Evolutionary conservation across 192 early-diverging fungal species (phyloP).

Genomic region (Thamnidium elegans): DNA sequence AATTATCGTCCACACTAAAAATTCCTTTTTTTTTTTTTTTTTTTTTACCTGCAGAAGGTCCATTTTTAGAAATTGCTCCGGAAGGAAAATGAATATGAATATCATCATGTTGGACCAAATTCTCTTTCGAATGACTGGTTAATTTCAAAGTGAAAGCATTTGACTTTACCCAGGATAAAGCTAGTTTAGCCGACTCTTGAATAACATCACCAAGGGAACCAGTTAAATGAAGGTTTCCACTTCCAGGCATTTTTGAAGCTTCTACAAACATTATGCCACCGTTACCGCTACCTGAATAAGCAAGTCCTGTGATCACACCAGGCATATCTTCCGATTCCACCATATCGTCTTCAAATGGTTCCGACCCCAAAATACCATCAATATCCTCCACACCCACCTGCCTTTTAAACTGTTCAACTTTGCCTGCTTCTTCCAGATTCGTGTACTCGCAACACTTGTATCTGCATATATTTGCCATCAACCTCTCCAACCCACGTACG

Average conservation of each 20-base stretch:
- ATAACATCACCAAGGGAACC: slow-evolving; percentile 81
- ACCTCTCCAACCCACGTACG: slow-evolving; percentile 71
- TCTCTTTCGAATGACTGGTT: slow-evolving; percentile 43
- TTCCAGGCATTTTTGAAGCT: slow-evolving; percentile 70
- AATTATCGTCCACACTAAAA: too few species aligned
- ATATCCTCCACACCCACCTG: slow-evolving; percentile 47
- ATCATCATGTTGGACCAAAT: slow-evolving; percentile 40
- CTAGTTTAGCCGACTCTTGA: slow-evolving; percentile 78
- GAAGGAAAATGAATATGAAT: slow-evolving; percentile 84
- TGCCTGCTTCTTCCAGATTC: slow-evolving; percentile 47
- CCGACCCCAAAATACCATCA: slow-evolving; percentile 65
- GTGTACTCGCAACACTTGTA: slow-evolving; percentile 67
- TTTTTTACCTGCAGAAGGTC: slow-evolving; percentile 54
- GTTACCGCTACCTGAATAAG: slow-evolving; percentile 68
- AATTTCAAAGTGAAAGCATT: slow-evolving; percentile 60
- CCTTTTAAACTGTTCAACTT: slow-evolving; percentile 40
- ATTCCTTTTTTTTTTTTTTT: too few species aligned
- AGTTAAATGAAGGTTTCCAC: slow-evolving; percentile 57
- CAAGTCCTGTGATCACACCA: slow-evolving; percentile 79
- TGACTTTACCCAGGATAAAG: slow-evolving; percentile 69
- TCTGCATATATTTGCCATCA: slow-evolving; percentile 68
- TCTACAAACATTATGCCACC: slow-evolving; percentile 79
- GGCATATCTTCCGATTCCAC: slow-evolving; percentile 51
- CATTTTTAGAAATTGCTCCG: slow-evolving; percentile 82
- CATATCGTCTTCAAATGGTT: slow-evolving; percentile 59